Evolutionary conservation across 2,329 filamentous ascomycete species (phyloP).

Genomic region (Trichoderma semiorbis): DNA sequence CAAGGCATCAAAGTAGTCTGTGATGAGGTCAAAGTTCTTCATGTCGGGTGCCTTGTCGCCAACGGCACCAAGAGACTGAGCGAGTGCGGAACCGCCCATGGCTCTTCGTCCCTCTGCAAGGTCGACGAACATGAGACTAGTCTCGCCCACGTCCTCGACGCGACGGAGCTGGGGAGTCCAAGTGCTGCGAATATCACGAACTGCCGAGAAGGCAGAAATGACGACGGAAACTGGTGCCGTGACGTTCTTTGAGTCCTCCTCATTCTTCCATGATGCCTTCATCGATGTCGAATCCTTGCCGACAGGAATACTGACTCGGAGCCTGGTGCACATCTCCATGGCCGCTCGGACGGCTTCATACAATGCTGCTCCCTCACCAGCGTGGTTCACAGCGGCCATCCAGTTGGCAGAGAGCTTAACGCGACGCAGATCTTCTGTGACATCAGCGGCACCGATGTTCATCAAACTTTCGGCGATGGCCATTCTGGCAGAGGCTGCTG

Average conservation of each 20-base stretch:
- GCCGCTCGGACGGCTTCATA: slow-evolving; percentile 93
- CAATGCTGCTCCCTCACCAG: slow-evolving; percentile 85
- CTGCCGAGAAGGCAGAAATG: slow-evolving; percentile 84
- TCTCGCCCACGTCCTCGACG: slow-evolving; percentile 83
- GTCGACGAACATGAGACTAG: slow-evolving; percentile 85
- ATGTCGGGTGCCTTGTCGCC: slow-evolving; percentile 85
- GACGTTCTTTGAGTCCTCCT: slow-evolving; percentile 71
- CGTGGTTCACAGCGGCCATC: slow-evolving; percentile 96
- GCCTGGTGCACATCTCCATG: slow-evolving; percentile 82
- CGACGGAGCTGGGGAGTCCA: slow-evolving; percentile 90
- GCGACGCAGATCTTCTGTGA: slow-evolving; percentile 68
- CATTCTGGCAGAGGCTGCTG: slow-evolving; percentile 91
- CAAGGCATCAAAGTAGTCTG: slow-evolving; percentile 89
- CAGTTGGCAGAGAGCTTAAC: slow-evolving; percentile 94
- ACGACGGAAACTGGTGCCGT: slow-evolving; percentile 89
- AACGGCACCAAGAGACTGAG: slow-evolving; percentile 82
- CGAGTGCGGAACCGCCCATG: slow-evolving; percentile 85
- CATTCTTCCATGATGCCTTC: slow-evolving; percentile 93
- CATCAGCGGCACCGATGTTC: slow-evolving; percentile 79
- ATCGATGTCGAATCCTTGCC: slow-evolving; percentile 99
- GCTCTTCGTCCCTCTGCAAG: slow-evolving; percentile 76
- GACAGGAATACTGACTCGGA: slow-evolving; percentile 92
- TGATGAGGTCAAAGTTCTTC: slow-evolving; percentile 73
- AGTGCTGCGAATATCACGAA: slow-evolving; percentile 76
- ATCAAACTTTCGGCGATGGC: slow-evolving; percentile 89